phyloP scores from a whole-genome alignment of 345 rosid species.

The Nephelium lappaceum region DNA sequence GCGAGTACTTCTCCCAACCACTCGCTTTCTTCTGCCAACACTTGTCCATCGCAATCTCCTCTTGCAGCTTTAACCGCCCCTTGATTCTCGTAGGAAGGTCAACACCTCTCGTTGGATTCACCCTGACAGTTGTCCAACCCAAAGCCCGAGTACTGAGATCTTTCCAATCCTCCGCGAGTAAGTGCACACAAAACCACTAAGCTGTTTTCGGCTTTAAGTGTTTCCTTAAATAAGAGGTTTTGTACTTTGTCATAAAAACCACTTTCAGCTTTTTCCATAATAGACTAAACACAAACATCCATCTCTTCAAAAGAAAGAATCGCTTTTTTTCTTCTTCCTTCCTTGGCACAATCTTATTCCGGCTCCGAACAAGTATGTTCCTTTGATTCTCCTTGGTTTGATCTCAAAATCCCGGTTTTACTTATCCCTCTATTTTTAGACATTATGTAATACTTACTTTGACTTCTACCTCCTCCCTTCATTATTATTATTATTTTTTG shows the following conservation, averaged over 20 bases:
- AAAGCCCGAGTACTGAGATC: background rate
- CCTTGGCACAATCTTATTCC: background rate
- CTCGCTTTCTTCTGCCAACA: slow-evolving; percentile 8
- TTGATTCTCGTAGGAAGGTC: slow-evolving; percentile 6
- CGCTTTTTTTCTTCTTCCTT: background rate
- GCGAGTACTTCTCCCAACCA: fast-evolving
- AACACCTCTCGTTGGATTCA: slow-evolving; percentile 1
- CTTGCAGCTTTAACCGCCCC: too few species aligned
- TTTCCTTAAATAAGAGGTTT: slow-evolving; percentile 7
- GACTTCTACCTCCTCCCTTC: background rate
- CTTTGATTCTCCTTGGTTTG: background rate
- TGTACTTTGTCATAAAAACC: background rate
- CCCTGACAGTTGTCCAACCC: background rate
- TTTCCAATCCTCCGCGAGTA: background rate
- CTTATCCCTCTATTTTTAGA: background rate
- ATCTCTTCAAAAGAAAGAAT: slow-evolving; percentile 4
- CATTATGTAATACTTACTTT: background rate
- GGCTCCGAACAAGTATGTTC: slow-evolving; percentile 10
- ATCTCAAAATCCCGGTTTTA: background rate
- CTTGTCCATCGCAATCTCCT: background rate
- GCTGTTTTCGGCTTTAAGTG: slow-evolving; percentile 1
- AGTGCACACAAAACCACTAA: background rate
- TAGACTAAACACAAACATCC: background rate
- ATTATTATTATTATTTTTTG: too few species aligned
- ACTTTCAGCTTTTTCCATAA: slow-evolving; percentile 14